These are phyloP conservation scores for Clausena lansium DNA, from an alignment of 345 rosid species.

Conservation along the genomic window DNA sequence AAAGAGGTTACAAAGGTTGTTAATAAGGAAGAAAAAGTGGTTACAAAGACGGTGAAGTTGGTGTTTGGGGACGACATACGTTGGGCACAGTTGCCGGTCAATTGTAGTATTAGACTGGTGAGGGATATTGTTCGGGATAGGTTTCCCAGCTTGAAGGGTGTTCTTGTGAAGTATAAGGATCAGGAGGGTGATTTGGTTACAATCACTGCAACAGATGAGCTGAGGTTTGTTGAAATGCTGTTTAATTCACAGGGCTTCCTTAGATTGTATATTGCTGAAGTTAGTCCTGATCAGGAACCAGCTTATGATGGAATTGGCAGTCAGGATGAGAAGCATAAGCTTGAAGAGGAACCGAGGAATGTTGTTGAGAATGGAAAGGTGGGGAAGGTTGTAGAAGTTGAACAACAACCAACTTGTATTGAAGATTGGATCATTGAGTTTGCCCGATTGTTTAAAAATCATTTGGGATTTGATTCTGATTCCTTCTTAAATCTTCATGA, in stretches of 20 bases:
- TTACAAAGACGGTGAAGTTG: slow-evolving; percentile 75
- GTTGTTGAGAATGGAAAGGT: slow-evolving; percentile 46
- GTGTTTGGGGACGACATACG: slow-evolving; percentile 93
- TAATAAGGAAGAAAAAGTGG: slow-evolving; percentile 46
- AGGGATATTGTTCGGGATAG: slow-evolving; percentile 79
- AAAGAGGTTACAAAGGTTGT: slow-evolving; percentile 36
- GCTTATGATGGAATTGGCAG: slow-evolving; percentile 53
- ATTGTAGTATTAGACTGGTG: slow-evolving; percentile 62
- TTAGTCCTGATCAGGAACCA: slow-evolving; percentile 80
- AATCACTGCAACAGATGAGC: slow-evolving; percentile 79
- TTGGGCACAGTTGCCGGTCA: slow-evolving; percentile 75
- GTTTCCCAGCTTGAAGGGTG: slow-evolving; percentile 70
- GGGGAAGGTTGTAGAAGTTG: slow-evolving; percentile 34
- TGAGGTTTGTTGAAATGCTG: slow-evolving; percentile 64
- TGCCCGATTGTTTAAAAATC: slow-evolving; percentile 87
- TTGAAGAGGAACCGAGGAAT: slow-evolving; percentile 29
- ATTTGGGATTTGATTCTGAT: slow-evolving; percentile 97
- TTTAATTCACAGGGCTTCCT: slow-evolving; percentile 55
- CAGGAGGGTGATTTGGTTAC: slow-evolving; percentile 93
- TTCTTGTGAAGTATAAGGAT: slow-evolving; percentile 83
- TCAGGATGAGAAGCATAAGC: slow-evolving; percentile 31
- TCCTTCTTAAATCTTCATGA: slow-evolving; percentile 90
- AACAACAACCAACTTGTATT: slow-evolving; percentile 37
- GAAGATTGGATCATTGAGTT: slow-evolving; percentile 93
- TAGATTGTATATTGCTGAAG: slow-evolving; percentile 75